A percentile compares a stretch with the other conserved stretches of the same genome.
phyloP scores from a whole-genome alignment of 352 stramenopile species.

The Plasmopara viticola region DNA sequence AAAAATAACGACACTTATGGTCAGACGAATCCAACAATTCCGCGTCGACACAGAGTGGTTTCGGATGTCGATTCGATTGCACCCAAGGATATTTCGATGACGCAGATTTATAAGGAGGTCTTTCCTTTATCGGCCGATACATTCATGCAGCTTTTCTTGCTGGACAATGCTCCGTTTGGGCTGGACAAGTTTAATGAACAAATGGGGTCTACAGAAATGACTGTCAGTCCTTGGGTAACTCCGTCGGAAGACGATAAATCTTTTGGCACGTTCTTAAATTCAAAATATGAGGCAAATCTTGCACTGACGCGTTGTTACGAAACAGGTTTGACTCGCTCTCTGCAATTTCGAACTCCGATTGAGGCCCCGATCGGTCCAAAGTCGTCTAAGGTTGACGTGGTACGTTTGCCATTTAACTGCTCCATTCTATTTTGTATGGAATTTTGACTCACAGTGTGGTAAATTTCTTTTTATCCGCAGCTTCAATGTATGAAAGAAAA shows the following conservation, averaged over 20 bases:
- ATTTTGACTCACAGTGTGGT: neutral
- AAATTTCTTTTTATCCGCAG: constrained; percentile 12
- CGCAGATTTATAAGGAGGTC: constrained; percentile 45
- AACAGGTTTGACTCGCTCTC: constrained; percentile 50
- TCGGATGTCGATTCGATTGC: constrained; percentile 54
- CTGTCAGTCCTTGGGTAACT: constrained; percentile 57
- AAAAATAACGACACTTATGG: constrained; percentile 9
- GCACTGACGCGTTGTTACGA: constrained; percentile 1
- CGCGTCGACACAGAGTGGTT: constrained; percentile 36
- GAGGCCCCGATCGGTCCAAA: constrained; percentile 78
- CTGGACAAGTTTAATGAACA: constrained; percentile 54
- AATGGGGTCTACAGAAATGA: constrained; percentile 69
- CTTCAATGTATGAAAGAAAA: constrained; percentile 55
- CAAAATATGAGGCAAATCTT: neutral
- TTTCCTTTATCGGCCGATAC: constrained; percentile 58
- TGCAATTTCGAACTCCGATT: constrained; percentile 73
- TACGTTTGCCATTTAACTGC: constrained; percentile 13
- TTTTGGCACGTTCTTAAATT: constrained; percentile 23
- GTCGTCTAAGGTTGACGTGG: constrained; percentile 73
- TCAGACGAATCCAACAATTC: constrained; percentile 8
- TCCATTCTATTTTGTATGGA: neutral
- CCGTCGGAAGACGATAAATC: constrained; percentile 34
- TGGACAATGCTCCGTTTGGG: constrained; percentile 62
- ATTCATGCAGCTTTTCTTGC: constrained; percentile 67
- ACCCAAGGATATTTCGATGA: constrained; percentile 74